These are phyloP conservation scores for Asterochloris sp. DNA, from an alignment of 139 green algal species.

Conservation along the genomic window DNA sequence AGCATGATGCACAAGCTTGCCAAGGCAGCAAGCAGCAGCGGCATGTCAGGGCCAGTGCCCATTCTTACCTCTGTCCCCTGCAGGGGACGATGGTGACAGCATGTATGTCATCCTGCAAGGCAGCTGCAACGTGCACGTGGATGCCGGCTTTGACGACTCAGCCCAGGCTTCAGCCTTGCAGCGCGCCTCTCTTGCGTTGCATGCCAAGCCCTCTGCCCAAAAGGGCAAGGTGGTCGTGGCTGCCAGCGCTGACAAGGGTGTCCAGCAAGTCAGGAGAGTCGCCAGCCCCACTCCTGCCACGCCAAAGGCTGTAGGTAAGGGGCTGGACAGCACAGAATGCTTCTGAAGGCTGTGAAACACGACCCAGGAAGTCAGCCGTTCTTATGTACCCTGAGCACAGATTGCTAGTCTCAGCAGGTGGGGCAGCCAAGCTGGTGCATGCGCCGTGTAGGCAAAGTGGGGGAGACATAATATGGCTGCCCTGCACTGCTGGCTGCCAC, in stretches of 20 bases:
- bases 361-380: too few species aligned
- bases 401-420: neutral
- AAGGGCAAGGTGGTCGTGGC: too few species aligned
- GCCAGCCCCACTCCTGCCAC: too few species aligned
- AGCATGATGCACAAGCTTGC: too few species aligned
- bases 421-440: slow-evolving; percentile 3
- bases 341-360: too few species aligned
- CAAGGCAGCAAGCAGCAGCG: too few species aligned
- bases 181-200: slow-evolving; percentile 1
- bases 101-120: slow-evolving; percentile 21
- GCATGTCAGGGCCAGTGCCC: too few species aligned
- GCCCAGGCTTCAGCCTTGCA: slow-evolving; percentile 5
- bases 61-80: neutral
- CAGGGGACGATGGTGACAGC: slow-evolving; percentile 20
- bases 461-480: neutral
- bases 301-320: too few species aligned
- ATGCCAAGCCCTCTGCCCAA: too few species aligned
- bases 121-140: slow-evolving; percentile 20
- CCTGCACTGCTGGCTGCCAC: slow-evolving; percentile 4
- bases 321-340: too few species aligned
- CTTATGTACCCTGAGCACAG: neutral
- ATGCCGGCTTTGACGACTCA: slow-evolving; percentile 10
- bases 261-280: too few species aligned
- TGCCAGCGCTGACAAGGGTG: too few species aligned
- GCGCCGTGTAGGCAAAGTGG: neutral